Evolutionary conservation across 306 rosid genomes (phyloP).

Genomic region (Herpetospermum pedunculosum): DNA sequence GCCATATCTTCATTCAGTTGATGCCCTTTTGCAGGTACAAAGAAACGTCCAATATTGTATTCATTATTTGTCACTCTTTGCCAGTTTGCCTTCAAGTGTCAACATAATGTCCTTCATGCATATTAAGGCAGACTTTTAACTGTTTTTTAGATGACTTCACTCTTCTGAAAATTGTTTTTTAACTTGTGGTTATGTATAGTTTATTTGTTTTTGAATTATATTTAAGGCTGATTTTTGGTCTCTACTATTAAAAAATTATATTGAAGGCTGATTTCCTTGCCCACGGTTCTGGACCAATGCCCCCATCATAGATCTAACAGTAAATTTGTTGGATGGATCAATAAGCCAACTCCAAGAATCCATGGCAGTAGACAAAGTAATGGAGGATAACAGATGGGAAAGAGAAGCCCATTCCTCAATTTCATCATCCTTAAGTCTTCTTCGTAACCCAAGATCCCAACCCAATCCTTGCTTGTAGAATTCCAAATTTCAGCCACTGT

Average conservation of each 20-base stretch:
- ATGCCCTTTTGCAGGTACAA: constrained; percentile 53
- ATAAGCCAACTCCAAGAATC: background rate
- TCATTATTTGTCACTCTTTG: background rate
- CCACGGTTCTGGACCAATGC: background rate
- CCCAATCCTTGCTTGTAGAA: background rate
- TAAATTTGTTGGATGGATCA: background rate
- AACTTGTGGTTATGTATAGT: background rate
- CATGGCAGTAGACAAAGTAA: background rate
- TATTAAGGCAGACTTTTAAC: background rate
- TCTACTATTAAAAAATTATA: no score
- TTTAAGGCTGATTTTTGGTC: no score
- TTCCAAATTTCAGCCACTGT: background rate
- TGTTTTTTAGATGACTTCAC: background rate
- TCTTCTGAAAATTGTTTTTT: background rate
- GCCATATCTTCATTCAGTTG: constrained; percentile 69
- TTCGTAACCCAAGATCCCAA: background rate
- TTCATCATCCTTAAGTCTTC: background rate
- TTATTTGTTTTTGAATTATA: no score
- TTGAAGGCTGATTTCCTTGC: no score
- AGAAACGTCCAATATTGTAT: background rate
- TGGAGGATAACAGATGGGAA: background rate
- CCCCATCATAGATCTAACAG: background rate
- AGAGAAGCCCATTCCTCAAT: background rate
- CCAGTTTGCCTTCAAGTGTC: background rate
- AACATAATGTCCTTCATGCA: background rate